Percentiles rank a stretch among this genome's conserved stretches.
These are phyloP conservation scores for Trypethelium eluteriae DNA, from an alignment of 495 filamentous ascomycete genomes.

Conservation along the genomic window DNA sequence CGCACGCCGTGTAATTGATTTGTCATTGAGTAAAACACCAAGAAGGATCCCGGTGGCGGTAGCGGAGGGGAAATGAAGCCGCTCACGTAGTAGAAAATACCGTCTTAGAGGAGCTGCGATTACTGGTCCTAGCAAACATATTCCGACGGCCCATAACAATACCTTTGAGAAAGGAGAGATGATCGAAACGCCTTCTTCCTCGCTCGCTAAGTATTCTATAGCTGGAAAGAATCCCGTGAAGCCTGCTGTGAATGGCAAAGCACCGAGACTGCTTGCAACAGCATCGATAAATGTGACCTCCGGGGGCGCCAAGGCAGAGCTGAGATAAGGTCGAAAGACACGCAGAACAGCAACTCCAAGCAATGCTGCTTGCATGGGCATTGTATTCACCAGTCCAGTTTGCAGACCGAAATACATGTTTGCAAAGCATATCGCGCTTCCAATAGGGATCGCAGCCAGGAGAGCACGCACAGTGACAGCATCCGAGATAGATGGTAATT, in stretches of 20 bases:
- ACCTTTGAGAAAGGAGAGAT: constrained; percentile 3
- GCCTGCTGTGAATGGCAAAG: not conserved
- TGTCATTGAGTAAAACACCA: not conserved
- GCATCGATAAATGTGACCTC: not conserved
- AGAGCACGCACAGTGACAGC: not conserved
- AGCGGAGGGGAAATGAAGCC: not conserved
- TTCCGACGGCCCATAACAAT: not conserved
- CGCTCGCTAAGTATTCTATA: not conserved
- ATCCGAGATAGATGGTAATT: not conserved
- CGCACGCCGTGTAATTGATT: not conserved
- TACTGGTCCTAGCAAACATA: not conserved
- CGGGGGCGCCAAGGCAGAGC: not conserved
- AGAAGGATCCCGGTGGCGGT: not conserved
- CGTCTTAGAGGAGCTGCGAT: not conserved
- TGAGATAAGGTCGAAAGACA: not conserved
- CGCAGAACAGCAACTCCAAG: not conserved
- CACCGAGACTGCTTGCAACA: constrained; percentile 5
- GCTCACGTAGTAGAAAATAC: not conserved
- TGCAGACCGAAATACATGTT: constrained; percentile 2
- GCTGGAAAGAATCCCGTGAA: constrained; percentile 1
- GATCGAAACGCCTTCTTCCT: not conserved
- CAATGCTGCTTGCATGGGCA: constrained; percentile 1
- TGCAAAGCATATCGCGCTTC: not conserved
- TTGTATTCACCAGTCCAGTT: not conserved
- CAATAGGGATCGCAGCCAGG: not conserved